These are phyloP conservation scores for Thielaviopsis ethacetica DNA, from an alignment of 2,329 filamentous ascomycete genomes.

Conservation along the genomic window DNA sequence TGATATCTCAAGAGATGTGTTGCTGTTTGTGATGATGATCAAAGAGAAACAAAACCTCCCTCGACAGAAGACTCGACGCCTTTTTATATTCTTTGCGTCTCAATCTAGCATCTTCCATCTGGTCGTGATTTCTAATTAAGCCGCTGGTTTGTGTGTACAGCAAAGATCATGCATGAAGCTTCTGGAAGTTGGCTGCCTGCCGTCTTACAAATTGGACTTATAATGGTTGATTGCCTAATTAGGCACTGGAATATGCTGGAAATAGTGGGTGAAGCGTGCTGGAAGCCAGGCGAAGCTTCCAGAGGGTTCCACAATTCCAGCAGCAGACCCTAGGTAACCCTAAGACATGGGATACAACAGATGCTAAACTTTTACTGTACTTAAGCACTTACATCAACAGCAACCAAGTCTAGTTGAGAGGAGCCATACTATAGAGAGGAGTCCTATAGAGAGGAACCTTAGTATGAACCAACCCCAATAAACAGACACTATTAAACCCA, in stretches of 20 bases:
- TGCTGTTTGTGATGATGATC: conserved; percentile 3
- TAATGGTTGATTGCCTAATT: background rate
- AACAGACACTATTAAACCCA: too few relatives aligned
- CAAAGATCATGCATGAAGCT: background rate
- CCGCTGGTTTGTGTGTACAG: background rate
- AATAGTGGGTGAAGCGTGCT: background rate
- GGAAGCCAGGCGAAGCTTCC: background rate
- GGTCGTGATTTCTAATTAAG: background rate
- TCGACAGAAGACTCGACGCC: background rate
- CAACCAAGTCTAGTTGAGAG: too few relatives aligned
- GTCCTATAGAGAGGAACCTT: too few relatives aligned
- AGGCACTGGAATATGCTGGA: background rate
- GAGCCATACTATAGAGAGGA: too few relatives aligned
- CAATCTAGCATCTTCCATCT: conserved; percentile 6
- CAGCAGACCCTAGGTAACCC: background rate
- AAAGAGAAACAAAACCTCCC: background rate
- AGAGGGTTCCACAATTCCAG: background rate
- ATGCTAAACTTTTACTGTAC: too few relatives aligned
- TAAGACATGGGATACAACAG: background rate
- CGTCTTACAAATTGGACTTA: background rate
- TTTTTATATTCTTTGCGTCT: conserved; percentile 1
- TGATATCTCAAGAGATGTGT: background rate
- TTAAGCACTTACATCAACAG: too few relatives aligned
- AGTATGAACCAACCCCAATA: too few relatives aligned
- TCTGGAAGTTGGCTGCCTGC: background rate